Base-by-base conservation (phyloP, 2,329 filamentous ascomycete species). In the Fusarium proliferatum region DNA sequence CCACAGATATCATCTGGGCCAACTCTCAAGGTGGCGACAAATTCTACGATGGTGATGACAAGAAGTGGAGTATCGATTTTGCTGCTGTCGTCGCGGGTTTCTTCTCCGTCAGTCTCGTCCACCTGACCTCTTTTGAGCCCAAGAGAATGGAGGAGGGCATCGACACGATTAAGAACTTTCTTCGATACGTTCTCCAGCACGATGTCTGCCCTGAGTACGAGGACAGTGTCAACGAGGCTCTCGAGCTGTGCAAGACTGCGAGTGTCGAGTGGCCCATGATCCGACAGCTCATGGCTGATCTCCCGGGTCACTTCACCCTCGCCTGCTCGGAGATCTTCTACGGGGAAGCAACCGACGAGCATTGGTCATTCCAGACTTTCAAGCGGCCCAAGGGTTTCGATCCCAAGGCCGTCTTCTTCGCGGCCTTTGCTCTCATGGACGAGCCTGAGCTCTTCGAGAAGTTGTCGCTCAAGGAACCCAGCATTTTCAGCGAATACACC, bases 131-230 rank as follows among this genome's bases (percentile, higher is more conserved):
- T 23, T 88, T 89, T 55, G 87, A 90, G 17, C 85, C 83, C 21
- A 79, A 83, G 0, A 82, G 87, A 17, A 86, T 95, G 69, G 83
- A 87, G n/a, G 60, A 63, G 7, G 90, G 90, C 6, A 89, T 91
- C 26, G 87, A 88, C 39, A 89, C 97, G 1, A 86, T 98, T 45
- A 89, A 90, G 67, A 97, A 96, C 79, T 98, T 98, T 79, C 89
- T 97, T 72, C 93, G 94, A 73, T 99, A 98, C 75, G 86, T 98
- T 2, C 86, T 95, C 15, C 89, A 93, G 68, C 95, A 98, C 78
- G 89, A 93, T 42, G 96, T 97, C 21, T 97, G 95, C 77, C 92
- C 93, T 0, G 96, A 98, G 80, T 93, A 95, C 79, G 85, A 82
- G 0, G 84, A 87, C 2, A 89, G 96, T 71, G 86, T 98, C 65